A percentile compares a stretch with the other conserved stretches of the same genome.
Conservation (phyloP, 2,329 filamentous ascomycete genomes). For the Colletotrichum limetticola region DNA sequence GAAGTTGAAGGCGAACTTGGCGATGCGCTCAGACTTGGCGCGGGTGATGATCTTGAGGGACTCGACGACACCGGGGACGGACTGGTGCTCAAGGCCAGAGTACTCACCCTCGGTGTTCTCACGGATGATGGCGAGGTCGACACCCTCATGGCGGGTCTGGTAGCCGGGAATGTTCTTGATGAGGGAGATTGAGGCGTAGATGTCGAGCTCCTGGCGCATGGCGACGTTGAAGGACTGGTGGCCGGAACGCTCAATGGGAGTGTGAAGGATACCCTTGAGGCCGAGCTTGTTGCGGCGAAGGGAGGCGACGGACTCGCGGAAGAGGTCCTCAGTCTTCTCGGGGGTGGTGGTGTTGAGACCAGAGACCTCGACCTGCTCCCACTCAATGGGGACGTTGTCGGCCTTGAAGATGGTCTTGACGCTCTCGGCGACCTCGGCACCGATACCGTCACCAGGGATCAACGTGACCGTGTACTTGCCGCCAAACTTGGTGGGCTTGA, state of each 20-base stretch:
- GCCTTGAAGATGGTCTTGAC: conserved; percentile 99
- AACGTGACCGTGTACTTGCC: conserved; percentile 99
- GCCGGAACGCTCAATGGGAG: conserved; percentile 93
- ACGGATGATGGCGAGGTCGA: conserved; percentile 99
- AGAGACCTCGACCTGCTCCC: conserved; percentile 97
- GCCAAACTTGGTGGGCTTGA: conserved; percentile 98
- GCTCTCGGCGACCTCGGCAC: conserved; percentile 95
- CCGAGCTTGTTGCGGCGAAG: conserved; percentile 99
- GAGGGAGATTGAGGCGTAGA: conserved; percentile 96
- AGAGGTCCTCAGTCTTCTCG: conserved; percentile 92
- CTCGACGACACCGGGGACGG: conserved; percentile 94
- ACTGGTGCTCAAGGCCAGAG: conserved; percentile 98
- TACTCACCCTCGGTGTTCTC: conserved; percentile 99
- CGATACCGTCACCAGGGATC: conserved; percentile 98
- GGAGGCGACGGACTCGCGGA: conserved; percentile 94
- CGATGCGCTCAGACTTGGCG: conserved; percentile 98
- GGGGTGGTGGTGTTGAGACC: conserved; percentile 83
- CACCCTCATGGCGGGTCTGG: conserved; percentile 94
- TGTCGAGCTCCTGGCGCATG: conserved; percentile 98
- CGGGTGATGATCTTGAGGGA: conserved; percentile 99
- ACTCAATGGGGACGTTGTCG: conserved; percentile 97
- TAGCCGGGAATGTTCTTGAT: conserved; percentile 99
- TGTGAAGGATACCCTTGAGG: conserved; percentile 98
- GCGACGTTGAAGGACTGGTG: conserved; percentile 99
- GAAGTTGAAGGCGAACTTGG: conserved; percentile 98